Evolutionary conservation across 768 basidiomycete genomes (phyloP).

Genomic region (Boletus subcaerulescens): DNA sequence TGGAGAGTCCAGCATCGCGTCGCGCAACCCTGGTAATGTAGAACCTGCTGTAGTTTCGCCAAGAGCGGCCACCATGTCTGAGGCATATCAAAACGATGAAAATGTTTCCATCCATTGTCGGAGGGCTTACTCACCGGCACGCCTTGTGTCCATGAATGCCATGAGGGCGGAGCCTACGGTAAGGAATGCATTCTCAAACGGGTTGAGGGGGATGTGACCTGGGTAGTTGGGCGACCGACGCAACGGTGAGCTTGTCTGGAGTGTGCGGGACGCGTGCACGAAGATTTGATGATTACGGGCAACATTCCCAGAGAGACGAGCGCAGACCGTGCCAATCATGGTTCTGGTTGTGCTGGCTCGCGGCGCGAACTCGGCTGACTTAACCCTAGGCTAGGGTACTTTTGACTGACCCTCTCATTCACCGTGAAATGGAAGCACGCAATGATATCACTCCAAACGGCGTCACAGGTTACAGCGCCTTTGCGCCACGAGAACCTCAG

Average conservation of each 20-base stretch:
- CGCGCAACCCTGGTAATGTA: constrained; percentile 71
- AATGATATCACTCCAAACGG: too few relatives aligned
- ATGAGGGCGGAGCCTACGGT: constrained; percentile 83
- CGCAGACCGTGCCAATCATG: not conserved
- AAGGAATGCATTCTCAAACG: constrained; percentile 81
- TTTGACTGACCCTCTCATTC: too few relatives aligned
- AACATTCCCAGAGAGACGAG: not conserved
- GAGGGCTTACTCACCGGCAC: constrained; percentile 69
- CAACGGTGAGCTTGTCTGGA: constrained; percentile 9
- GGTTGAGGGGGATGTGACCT: constrained; percentile 78
- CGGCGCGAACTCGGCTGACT: too few relatives aligned
- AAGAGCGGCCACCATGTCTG: constrained; percentile 94
- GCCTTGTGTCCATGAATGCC: constrained; percentile 73
- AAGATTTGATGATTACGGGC: not conserved
- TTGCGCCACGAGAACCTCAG: constrained; percentile 10
- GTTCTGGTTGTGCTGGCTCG: not conserved
- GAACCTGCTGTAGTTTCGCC: constrained; percentile 90
- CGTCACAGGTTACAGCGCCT: too few relatives aligned
- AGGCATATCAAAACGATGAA: not conserved
- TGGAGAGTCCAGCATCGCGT: constrained; percentile 69
- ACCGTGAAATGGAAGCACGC: too few relatives aligned
- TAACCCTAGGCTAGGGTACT: not conserved
- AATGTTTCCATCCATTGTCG: not conserved
- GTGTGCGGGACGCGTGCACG: constrained; percentile 3
- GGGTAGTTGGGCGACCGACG: constrained; percentile 54